Percentiles rank a stretch among this genome's conserved stretches.
These are phyloP conservation scores for Ascodesmis nigricans DNA, from an alignment of 495 filamentous ascomycete genomes.

Conservation along the genomic window DNA sequence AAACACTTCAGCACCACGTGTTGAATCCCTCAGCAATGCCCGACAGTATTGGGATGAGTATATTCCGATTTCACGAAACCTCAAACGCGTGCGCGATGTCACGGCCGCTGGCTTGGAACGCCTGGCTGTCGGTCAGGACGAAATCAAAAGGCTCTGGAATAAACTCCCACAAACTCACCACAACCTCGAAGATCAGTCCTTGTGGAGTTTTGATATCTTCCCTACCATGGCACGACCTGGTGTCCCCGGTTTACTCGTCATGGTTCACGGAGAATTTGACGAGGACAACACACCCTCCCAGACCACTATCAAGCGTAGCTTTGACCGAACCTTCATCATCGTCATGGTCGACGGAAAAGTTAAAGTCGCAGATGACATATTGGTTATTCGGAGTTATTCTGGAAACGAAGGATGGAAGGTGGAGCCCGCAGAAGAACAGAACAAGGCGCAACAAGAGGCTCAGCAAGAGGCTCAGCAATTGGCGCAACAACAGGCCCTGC, in stretches of 20 bases:
- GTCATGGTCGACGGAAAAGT: conserved; percentile 45
- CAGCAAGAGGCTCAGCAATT: conserved; percentile 6
- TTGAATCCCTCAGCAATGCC: conserved; percentile 23
- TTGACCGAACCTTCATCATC: conserved; percentile 66
- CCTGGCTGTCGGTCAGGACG: conserved; percentile 36
- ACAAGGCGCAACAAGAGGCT: conserved; percentile 5
- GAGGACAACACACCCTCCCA: conserved; percentile 39
- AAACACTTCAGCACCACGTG: conserved; percentile 39
- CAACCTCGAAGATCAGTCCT: conserved; percentile 37
- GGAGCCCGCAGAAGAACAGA: conserved; percentile 23
- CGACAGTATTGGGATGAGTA: conserved; percentile 44
- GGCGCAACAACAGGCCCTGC: conserved; percentile 11
- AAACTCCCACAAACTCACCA: conserved; percentile 54
- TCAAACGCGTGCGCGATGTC: conserved; percentile 39
- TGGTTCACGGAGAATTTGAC: conserved; percentile 63
- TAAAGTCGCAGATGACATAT: conserved; percentile 59
- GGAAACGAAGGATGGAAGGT: conserved; percentile 37
- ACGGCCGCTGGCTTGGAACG: conserved; percentile 38
- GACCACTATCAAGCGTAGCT: conserved; percentile 41
- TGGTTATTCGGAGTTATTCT: conserved; percentile 45
- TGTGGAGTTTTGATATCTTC: conserved; percentile 67
- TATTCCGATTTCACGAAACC: conserved; percentile 60
- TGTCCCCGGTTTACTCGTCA: conserved; percentile 40
- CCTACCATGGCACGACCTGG: conserved; percentile 50
- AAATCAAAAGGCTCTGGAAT: conserved; percentile 48